phyloP scores from a whole-genome alignment of 169 alveolate species.

The Eimeria praecox region DNA sequence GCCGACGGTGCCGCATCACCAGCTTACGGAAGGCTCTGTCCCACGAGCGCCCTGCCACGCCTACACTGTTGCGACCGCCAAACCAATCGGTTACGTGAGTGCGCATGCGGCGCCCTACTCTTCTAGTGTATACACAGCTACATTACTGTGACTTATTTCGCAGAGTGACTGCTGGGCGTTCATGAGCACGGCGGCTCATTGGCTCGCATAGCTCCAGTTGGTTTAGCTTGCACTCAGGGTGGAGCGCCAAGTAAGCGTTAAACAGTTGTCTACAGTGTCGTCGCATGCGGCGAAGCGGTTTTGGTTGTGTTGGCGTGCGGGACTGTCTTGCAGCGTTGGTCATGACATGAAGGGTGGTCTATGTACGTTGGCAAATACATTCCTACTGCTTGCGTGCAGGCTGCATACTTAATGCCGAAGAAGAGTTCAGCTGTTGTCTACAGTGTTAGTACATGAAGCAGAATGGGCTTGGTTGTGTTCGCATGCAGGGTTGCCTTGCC shows the following conservation, averaged over 20 bases:
- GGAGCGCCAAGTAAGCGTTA: background rate
- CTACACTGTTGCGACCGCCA: conserved; percentile 3
- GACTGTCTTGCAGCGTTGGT: background rate
- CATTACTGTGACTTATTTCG: background rate
- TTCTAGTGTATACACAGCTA: background rate
- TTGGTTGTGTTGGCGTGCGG: background rate
- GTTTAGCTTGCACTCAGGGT: background rate
- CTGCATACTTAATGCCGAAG: background rate
- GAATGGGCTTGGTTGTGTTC: background rate
- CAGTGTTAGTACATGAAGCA: background rate
- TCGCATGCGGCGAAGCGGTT: background rate
- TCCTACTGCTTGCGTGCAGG: background rate
- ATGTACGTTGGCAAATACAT: background rate
- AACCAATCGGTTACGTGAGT: background rate
- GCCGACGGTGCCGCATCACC: background rate
- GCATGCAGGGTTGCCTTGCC: background rate
- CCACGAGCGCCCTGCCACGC: background rate
- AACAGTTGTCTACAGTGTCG: background rate
- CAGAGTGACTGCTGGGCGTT: background rate
- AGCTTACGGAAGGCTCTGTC: background rate
- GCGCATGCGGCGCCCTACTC: background rate
- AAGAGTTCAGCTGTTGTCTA: background rate
- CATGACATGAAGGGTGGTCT: background rate
- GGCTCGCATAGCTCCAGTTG: background rate
- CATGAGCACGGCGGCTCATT: background rate